These are phyloP conservation scores for Gnomoniopsis smithogilvyi DNA, from an alignment of 2,329 filamentous ascomycete species.

Conservation along the genomic window DNA sequence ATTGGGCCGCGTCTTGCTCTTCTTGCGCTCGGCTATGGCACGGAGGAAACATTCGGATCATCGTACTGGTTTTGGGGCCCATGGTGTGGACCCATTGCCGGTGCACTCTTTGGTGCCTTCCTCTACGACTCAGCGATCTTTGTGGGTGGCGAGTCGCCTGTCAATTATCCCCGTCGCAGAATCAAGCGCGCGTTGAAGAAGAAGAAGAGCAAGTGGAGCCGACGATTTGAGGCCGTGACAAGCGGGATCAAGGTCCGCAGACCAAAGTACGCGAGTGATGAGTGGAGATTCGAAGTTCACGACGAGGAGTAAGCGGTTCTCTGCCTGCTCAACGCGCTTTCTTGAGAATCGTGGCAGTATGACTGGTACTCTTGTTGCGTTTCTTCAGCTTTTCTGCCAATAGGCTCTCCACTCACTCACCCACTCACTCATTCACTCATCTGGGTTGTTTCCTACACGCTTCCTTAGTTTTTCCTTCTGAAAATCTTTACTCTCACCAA, in stretches of 20 bases:
- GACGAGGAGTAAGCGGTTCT: not conserved
- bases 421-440: not conserved
- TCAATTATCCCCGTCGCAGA: constrained; percentile 45
- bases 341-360: not conserved
- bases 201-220: constrained; percentile 31
- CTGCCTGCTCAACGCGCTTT: not conserved
- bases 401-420: constrained; percentile 4
- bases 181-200: constrained; percentile 37
- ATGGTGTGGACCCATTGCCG: constrained; percentile 35
- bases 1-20: constrained; percentile 46
- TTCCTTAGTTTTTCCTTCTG: not conserved
- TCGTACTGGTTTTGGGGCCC: constrained; percentile 45
- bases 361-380: not conserved
- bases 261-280: constrained; percentile 16
- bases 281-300: constrained; percentile 14
- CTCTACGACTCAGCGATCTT: constrained; percentile 51
- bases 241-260: not conserved
- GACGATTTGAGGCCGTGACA: constrained; percentile 8
- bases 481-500: not conserved
- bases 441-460: not conserved
- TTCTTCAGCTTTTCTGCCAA: not conserved
- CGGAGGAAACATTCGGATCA: constrained; percentile 34
- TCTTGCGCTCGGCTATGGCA: constrained; percentile 40
- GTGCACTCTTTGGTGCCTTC: constrained; percentile 40
- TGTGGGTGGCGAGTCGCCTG: constrained; percentile 45